These are phyloP conservation scores for Neurospora sp. DNA, from an alignment of 2,329 filamentous ascomycete genomes.

Conservation along the genomic window DNA sequence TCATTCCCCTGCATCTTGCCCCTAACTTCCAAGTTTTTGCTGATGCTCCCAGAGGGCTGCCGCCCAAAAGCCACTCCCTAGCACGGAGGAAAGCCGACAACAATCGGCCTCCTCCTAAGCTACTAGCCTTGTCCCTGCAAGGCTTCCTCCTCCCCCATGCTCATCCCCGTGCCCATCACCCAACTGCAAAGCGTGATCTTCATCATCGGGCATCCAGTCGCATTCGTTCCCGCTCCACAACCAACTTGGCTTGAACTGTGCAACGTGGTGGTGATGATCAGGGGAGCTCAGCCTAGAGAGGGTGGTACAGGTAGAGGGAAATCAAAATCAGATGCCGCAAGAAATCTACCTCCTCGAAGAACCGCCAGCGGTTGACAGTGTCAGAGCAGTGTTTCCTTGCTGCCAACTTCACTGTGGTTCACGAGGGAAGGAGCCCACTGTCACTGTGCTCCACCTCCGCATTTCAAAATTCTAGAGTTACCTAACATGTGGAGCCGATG, in stretches of 20 bases:
- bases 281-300: background rate
- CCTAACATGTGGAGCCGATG: background rate
- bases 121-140: background rate
- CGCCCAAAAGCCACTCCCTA: background rate
- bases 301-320: background rate
- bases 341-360: background rate
- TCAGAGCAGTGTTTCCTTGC: background rate
- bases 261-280: background rate
- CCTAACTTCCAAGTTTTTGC: background rate
- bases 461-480: background rate
- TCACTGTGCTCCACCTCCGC: background rate
- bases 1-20: background rate
- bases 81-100: background rate
- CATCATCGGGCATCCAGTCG: background rate
- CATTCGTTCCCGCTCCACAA: background rate
- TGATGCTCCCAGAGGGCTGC: background rate
- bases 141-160: background rate
- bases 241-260: background rate
- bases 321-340: background rate
- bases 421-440: background rate
- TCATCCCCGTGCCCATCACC: background rate
- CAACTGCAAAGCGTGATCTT: background rate
- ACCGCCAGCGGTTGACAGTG: background rate
- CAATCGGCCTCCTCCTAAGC: background rate
- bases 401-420: background rate